Evolutionary conservation across 352 stramenopile genomes (phyloP).

Genomic region (Plasmopara muralis): DNA sequence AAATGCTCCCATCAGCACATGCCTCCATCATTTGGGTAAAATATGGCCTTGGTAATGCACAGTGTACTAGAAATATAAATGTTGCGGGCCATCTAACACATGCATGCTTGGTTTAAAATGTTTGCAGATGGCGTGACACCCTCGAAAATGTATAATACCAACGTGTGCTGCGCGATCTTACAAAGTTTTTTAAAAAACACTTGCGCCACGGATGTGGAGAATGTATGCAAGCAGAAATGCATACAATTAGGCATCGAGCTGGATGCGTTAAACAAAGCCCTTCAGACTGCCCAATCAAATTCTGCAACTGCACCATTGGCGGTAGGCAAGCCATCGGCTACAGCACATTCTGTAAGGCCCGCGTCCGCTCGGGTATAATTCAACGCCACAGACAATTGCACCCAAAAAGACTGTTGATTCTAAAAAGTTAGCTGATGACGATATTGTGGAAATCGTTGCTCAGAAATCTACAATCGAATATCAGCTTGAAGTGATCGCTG

Average conservation of each 20-base stretch:
- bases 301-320: conserved; percentile 10
- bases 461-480: conserved; percentile 39
- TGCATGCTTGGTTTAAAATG: not conserved
- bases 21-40: conserved; percentile 69
- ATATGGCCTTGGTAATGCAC: conserved; percentile 68
- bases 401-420: conserved; percentile 7
- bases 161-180: conserved; percentile 62
- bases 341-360: conserved; percentile 6
- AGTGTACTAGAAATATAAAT: not conserved
- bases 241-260: conserved; percentile 73
- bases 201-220: conserved; percentile 59
- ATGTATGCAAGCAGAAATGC: conserved; percentile 68
- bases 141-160: conserved; percentile 71
- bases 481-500: conserved; percentile 45
- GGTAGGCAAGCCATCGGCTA: conserved; percentile 3
- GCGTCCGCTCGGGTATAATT: conserved; percentile 5
- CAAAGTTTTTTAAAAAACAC: conserved; percentile 63
- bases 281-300: conserved; percentile 9
- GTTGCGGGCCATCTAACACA: not conserved
- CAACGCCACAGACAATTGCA: conserved; percentile 13
- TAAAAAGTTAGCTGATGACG: conserved; percentile 15
- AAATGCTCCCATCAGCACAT: conserved; percentile 12
- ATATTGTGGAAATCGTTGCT: conserved; percentile 16
- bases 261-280: conserved; percentile 43
- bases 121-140: conserved; percentile 42